A percentile compares a stretch with the other conserved stretches of the same genome.
Evolutionary conservation across 2,329 filamentous ascomycete species (phyloP).

Genomic region (Hypoxylon sp.): DNA sequence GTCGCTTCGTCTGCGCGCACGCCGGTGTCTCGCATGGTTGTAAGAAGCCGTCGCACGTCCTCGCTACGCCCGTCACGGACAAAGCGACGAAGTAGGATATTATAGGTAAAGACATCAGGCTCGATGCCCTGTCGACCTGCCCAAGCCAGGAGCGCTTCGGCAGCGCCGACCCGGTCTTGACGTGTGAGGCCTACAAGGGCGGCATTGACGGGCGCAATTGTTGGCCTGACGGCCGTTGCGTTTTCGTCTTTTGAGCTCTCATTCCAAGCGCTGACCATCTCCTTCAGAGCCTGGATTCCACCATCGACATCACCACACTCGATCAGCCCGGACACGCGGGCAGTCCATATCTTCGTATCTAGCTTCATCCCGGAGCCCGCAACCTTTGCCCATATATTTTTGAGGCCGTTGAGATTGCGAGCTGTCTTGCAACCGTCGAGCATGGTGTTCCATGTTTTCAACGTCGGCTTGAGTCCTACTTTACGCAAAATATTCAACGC

Average conservation of each 20-base stretch:
- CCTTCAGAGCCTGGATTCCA: constrained; percentile 73
- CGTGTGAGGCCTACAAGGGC: constrained; percentile 73
- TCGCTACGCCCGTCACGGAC: constrained; percentile 62
- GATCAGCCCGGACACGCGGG: constrained; percentile 75
- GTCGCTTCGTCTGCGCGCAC: constrained; percentile 75
- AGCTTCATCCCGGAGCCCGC: constrained; percentile 67
- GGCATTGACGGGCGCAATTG: constrained; percentile 75
- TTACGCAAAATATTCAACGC: constrained; percentile 48
- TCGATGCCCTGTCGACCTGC: constrained; percentile 66
- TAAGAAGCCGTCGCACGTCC: constrained; percentile 66
- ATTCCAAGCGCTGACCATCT: constrained; percentile 74
- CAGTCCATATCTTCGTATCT: constrained; percentile 76
- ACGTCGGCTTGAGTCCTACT: constrained; percentile 67
- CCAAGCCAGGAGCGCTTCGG: constrained; percentile 69
- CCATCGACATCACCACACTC: constrained; percentile 63
- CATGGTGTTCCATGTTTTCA: constrained; percentile 79
- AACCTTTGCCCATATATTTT: constrained; percentile 76
- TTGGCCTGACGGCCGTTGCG: constrained; percentile 65
- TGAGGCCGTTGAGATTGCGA: constrained; percentile 69
- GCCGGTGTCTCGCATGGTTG: constrained; percentile 67
- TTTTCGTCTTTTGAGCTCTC: constrained; percentile 53
- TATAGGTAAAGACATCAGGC: constrained; percentile 73
- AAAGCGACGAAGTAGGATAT: constrained; percentile 74
- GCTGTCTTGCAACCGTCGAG: constrained; percentile 76
- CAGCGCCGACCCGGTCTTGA: constrained; percentile 60